phyloP scores from a whole-genome alignment of 1,284 basidiomycete species.

The Boletellus dicymbophilus region DNA sequence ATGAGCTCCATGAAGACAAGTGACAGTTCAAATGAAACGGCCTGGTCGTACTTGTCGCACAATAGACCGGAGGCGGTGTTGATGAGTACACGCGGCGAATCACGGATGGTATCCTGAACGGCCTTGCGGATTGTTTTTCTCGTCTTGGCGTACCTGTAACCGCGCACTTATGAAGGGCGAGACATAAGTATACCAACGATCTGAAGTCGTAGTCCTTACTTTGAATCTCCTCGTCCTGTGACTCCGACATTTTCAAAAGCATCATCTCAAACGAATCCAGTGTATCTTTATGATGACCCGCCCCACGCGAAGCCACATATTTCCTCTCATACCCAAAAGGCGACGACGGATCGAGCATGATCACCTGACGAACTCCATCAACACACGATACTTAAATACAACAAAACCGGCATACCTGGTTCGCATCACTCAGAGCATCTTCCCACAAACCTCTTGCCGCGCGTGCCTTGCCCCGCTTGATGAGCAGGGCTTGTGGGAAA shows the following conservation, averaged over 20 bases:
- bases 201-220: neutral
- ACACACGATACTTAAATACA: neutral
- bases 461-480: neutral
- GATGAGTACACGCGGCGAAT: neutral
- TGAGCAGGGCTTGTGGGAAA: neutral
- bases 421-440: neutral
- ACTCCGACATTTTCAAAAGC: neutral
- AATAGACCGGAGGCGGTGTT: conserved; percentile 1
- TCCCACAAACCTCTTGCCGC: neutral
- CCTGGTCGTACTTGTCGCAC: conserved; percentile 1
- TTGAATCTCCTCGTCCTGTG: neutral
- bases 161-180: neutral
- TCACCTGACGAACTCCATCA: neutral
- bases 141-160: neutral
- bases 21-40: neutral
- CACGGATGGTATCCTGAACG: neutral
- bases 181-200: neutral
- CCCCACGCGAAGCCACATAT: neutral
- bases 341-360: neutral
- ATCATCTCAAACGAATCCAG: neutral
- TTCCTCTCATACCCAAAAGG: neutral
- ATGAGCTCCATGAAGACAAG: neutral
- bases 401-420: neutral
- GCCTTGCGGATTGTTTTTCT: neutral
- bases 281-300: neutral